Evolutionary conservation across 2,329 filamentous ascomycete species (phyloP).

Genomic region (Ceratocystis cacaofunesta): DNA sequence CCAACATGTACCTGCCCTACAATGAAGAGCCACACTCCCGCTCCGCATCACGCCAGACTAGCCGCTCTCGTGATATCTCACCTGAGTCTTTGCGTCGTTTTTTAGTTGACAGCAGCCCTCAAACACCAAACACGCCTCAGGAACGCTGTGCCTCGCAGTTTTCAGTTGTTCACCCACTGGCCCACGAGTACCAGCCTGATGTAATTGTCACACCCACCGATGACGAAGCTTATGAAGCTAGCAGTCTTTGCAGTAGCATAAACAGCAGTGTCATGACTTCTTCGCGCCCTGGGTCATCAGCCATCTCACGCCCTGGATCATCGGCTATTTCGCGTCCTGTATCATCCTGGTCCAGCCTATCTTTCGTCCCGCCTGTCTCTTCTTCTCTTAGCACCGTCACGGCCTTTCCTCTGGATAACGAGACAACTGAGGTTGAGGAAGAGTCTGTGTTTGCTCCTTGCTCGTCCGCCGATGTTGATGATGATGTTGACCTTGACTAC

Average conservation of each 20-base stretch:
- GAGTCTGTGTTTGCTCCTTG: not conserved
- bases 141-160: conserved; percentile 20
- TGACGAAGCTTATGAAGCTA: not conserved
- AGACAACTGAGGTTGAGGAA: not conserved
- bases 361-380: conserved; percentile 7
- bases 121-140: not conserved
- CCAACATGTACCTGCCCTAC: not conserved
- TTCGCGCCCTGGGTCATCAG: not conserved
- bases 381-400: not conserved
- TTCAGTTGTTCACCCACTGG: conserved; percentile 1
- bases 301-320: not conserved
- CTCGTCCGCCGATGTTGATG: conserved; percentile 24
- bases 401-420: not conserved
- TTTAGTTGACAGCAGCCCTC: conserved; percentile 32
- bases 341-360: conserved; percentile 7
- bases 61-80: conserved; percentile 34
- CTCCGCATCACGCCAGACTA: conserved; percentile 5
- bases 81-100: conserved; percentile 40
- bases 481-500: conserved; percentile 40
- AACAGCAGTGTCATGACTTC: not conserved
- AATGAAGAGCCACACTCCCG: not conserved
- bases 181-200: conserved; percentile 4
- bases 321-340: conserved; percentile 2
- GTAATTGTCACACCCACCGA: conserved; percentile 12
- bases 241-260: not conserved